Percentiles rank a stretch among this genome's conserved stretches.
phyloP scores from a whole-genome alignment of 805 yeast species.

The Dipodascus albidus region DNA sequence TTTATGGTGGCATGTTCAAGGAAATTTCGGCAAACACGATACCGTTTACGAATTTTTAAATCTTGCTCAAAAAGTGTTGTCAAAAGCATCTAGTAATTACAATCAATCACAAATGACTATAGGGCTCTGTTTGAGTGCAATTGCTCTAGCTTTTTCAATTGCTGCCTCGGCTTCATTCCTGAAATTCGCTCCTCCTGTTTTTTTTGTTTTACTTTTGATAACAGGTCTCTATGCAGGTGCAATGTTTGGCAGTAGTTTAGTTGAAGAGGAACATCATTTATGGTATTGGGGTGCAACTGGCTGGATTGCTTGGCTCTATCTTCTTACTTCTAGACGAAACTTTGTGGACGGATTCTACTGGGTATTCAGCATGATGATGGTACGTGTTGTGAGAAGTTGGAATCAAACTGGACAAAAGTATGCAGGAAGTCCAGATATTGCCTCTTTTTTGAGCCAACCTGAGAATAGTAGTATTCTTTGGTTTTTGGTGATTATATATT shows the following conservation, averaged over 20 bases:
- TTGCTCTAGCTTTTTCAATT: conserved; percentile 24
- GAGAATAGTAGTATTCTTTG: conserved; percentile 31
- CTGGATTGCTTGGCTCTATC: conserved; percentile 17
- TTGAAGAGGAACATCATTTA: conserved; percentile 91
- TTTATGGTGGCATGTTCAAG: conserved; percentile 8
- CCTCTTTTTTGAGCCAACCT: conserved; percentile 29
- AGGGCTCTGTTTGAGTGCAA: conserved; percentile 29
- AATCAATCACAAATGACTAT: conserved; percentile 37
- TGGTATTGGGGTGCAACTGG: conserved; percentile 77
- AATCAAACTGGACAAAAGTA: conserved; percentile 84
- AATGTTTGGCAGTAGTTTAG: conserved; percentile 76
- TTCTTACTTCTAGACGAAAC: conserved; percentile 13
- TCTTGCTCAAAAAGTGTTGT: conserved; percentile 25
- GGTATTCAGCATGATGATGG: conserved; percentile 21
- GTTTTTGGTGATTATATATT: conserved; percentile 36
- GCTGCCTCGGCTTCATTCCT: background rate
- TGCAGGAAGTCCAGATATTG: conserved; percentile 37
- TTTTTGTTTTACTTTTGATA: conserved; percentile 21
- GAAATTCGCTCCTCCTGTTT: conserved; percentile 3
- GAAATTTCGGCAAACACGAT: background rate
- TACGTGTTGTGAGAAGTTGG: conserved; percentile 70
- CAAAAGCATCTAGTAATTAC: conserved; percentile 54
- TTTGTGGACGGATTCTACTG: conserved; percentile 15
- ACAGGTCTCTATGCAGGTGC: conserved; percentile 34
- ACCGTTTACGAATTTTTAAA: conserved; percentile 28